Evolutionary conservation across 495 filamentous ascomycete species (phyloP), one percentile per base, ranked within the genome.

Genomic region (Articulospora tetracladia): DNA sequence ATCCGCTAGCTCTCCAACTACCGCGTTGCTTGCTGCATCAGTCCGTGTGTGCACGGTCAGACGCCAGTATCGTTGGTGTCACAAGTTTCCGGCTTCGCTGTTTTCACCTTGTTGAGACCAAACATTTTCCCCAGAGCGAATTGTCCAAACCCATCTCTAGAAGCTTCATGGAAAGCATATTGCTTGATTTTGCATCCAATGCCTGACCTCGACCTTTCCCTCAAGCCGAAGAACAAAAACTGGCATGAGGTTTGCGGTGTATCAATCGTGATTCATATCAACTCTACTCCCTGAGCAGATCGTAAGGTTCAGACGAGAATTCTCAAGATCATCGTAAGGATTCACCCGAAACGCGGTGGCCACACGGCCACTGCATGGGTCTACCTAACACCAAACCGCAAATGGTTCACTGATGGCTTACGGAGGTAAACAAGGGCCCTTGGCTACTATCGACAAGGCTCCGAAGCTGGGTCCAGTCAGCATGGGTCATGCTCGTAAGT

Each of bases 391-490:
- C 32, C 34, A 66, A 25, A 59, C 51, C 58, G 19, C 3, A 57
- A 44, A 49, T 63, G 60, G 55, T 61, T 58, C 53, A 44, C 63
- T 53, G 55, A 63, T 28, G 52, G 60, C 62, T 58, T 55, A n/a
- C n/a, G n/a, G n/a, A n/a, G n/a, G n/a, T n/a, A 52, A 62, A 49
- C 60, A 23, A 51, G 57, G 39, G 63, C 55, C 65, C 65, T 60
- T 57, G 61, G 28, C 60, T 58, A 63, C 62, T 60, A 64, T 65
- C 59, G 53, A 68, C 66, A 68, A 65, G 66, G 63, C 66, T 66
- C 63, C 60, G 25, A 59, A 49, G 39, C 49, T 60, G 52, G 62
- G 19, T 51, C 59, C 62, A 60, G 59, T 65, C 56, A 60, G 54
- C 65, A 61, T 55, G 64, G 60, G 51, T 60, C 56, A 59, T 61